phyloP scores from a whole-genome alignment of 768 basidiomycete species.

The Cystobasidiopsis lactophilus region DNA sequence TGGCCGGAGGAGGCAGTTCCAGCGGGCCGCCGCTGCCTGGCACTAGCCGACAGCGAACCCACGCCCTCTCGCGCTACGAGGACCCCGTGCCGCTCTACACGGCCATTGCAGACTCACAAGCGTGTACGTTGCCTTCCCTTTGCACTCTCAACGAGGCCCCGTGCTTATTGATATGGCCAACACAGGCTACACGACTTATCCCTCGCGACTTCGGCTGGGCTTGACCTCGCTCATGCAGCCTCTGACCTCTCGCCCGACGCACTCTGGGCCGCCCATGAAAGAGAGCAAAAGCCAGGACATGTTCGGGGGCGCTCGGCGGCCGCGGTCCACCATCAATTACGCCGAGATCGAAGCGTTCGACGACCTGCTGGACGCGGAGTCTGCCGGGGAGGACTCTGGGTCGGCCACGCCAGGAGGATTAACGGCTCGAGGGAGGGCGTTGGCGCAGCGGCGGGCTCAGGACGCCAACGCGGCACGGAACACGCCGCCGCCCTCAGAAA shows the following conservation, averaged over 20 bases:
- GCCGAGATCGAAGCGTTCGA: slow-evolving; percentile 52
- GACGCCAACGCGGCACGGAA: slow-evolving; percentile 25
- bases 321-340: slow-evolving; percentile 55
- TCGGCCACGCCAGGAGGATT: slow-evolving; percentile 40
- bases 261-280: slow-evolving; percentile 1
- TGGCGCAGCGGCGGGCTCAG: slow-evolving; percentile 29
- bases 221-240: slow-evolving; percentile 79
- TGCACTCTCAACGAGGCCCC: too few species aligned
- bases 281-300: slow-evolving; percentile 26
- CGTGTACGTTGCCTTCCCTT: too few species aligned
- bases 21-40: too few species aligned
- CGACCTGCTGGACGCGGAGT: slow-evolving; percentile 36
- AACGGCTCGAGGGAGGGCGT: slow-evolving; percentile 29
- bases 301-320: slow-evolving; percentile 18
- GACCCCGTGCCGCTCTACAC: too few species aligned
- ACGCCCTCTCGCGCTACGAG: too few species aligned
- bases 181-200: slow-evolving; percentile 56
- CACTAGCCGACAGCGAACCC: too few species aligned
- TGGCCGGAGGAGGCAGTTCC: too few species aligned
- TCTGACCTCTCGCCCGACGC: slow-evolving; percentile 31
- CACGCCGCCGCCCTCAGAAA: background rate
- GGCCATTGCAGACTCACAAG: too few species aligned
- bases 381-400: slow-evolving; percentile 58
- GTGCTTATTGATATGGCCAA: too few species aligned
- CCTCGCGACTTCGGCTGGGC: slow-evolving; percentile 76